Evolutionary conservation across 306 rosid genomes (phyloP).

Genomic region (Sicyos baderoa): DNA sequence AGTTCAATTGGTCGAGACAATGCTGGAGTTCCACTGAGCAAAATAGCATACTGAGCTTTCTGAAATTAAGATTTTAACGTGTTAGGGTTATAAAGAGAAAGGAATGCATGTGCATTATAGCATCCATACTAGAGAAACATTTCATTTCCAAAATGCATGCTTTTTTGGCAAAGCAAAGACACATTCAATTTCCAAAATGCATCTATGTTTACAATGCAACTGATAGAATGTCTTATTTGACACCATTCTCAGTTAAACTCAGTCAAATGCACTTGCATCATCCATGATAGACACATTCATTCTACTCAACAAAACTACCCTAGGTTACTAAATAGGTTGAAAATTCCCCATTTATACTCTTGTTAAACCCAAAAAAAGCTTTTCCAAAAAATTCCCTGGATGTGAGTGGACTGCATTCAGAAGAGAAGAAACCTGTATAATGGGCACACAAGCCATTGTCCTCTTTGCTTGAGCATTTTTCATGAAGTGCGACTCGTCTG

Average conservation of each 20-base stretch:
- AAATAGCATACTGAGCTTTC: constrained; percentile 79
- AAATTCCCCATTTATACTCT: not conserved
- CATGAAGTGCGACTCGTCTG: constrained; percentile 90
- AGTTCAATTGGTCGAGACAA: constrained; percentile 91
- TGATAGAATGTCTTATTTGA: not conserved
- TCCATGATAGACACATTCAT: not conserved
- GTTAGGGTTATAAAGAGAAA: constrained; percentile 2
- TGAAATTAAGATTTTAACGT: constrained; percentile 26
- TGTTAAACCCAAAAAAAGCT: not conserved
- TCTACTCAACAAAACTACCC: not conserved
- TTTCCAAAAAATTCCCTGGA: not conserved
- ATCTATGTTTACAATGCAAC: not conserved
- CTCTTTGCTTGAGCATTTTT: constrained; percentile 98
- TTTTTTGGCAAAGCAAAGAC: not conserved
- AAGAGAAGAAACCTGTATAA: constrained; percentile 59
- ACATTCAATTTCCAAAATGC: not conserved
- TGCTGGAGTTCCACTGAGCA: constrained; percentile 99
- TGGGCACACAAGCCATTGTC: constrained; percentile 74
- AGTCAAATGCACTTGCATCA: not conserved
- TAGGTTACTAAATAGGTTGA: not conserved
- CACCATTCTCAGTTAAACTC: not conserved
- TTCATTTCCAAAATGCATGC: not conserved
- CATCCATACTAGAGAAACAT: not conserved
- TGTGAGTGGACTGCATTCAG: constrained; percentile 15
- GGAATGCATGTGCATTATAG: not conserved